A percentile compares a stretch with the other conserved stretches of the same genome.
Evolutionary conservation across 129 eudicot genomes (phyloP).

Genomic region (Flaveria bidentis): DNA sequence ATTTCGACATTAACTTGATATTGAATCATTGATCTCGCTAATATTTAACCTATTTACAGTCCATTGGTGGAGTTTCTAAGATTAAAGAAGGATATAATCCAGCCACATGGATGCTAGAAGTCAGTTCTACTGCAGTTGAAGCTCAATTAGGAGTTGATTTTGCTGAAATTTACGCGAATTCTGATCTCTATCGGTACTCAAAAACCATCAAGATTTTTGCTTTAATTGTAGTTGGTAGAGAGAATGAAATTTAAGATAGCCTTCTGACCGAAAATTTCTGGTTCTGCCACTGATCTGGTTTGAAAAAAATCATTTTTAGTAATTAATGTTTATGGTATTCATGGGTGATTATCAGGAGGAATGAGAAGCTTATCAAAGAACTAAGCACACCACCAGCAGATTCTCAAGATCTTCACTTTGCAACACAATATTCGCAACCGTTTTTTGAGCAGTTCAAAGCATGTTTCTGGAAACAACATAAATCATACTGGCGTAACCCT

Average conservation of each 20-base stretch:
- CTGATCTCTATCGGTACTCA: constrained; percentile 53
- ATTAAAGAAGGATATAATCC: constrained; percentile 76
- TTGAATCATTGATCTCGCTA: background rate
- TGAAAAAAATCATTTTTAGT: background rate
- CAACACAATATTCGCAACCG: constrained; percentile 67
- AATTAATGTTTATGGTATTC: constrained; percentile 3
- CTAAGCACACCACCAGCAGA: constrained; percentile 57
- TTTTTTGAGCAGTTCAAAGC: constrained; percentile 62
- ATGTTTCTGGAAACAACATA: constrained; percentile 86
- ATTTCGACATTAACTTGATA: background rate
- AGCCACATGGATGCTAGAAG: constrained; percentile 88
- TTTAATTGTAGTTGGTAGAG: too few relatives aligned
- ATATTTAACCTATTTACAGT: constrained; percentile 28
- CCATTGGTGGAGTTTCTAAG: constrained; percentile 64
- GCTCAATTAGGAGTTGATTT: constrained; percentile 58
- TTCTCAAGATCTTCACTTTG: constrained; percentile 68
- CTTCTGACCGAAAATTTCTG: too few relatives aligned
- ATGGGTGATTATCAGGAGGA: constrained; percentile 45
- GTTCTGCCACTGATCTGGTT: background rate
- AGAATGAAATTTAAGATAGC: too few relatives aligned
- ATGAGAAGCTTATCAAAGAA: constrained; percentile 49
- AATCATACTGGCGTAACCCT: constrained; percentile 89
- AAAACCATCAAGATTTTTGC: constrained; percentile 9
- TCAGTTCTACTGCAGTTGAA: constrained; percentile 55
- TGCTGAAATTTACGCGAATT: constrained; percentile 56